A percentile compares a stretch with the other conserved stretches of the same genome.
Conservation (phyloP, 2,329 filamentous ascomycete genomes). For the Tolypocladium sp. region DNA sequence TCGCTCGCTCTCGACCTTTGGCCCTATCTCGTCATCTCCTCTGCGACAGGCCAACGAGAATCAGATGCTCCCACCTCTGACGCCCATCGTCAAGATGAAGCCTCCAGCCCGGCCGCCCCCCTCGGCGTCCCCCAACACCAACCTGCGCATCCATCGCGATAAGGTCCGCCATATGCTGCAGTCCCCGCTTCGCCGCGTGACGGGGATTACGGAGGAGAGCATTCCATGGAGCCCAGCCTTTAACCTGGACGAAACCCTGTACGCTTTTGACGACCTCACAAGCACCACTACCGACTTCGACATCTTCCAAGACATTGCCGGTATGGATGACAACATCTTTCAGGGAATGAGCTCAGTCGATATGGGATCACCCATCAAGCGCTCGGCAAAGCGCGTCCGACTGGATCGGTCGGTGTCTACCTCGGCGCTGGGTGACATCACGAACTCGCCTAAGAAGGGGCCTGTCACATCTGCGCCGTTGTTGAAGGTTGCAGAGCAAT, state of each 20-base stretch:
- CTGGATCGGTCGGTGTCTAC: slow-evolving; percentile 55
- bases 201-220: slow-evolving; percentile 31
- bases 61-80: slow-evolving; percentile 67
- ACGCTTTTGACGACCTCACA: slow-evolving; percentile 38
- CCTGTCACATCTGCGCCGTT: slow-evolving; percentile 40
- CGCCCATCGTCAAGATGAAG: slow-evolving; percentile 76
- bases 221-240: slow-evolving; percentile 61
- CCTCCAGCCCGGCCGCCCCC: slow-evolving; percentile 44
- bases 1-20: slow-evolving; percentile 41
- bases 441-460: slow-evolving; percentile 42
- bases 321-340: slow-evolving; percentile 18
- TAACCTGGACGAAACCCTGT: slow-evolving; percentile 48
- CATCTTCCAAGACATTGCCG: slow-evolving; percentile 42
- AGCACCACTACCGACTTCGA: slow-evolving; percentile 48
- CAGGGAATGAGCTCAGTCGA: slow-evolving; percentile 36
- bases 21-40: slow-evolving; percentile 59
- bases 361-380: slow-evolving; percentile 59
- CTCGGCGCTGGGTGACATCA: slow-evolving; percentile 53
- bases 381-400: slow-evolving; percentile 48
- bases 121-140: slow-evolving; percentile 88
- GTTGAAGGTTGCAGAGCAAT: slow-evolving; percentile 36
- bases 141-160: slow-evolving; percentile 78
- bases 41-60: slow-evolving; percentile 46
- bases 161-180: slow-evolving; percentile 74
- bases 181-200: slow-evolving; percentile 53